These are phyloP conservation scores for Lentinula lateritia DNA, from an alignment of 768 basidiomycete genomes.

Conservation along the genomic window DNA sequence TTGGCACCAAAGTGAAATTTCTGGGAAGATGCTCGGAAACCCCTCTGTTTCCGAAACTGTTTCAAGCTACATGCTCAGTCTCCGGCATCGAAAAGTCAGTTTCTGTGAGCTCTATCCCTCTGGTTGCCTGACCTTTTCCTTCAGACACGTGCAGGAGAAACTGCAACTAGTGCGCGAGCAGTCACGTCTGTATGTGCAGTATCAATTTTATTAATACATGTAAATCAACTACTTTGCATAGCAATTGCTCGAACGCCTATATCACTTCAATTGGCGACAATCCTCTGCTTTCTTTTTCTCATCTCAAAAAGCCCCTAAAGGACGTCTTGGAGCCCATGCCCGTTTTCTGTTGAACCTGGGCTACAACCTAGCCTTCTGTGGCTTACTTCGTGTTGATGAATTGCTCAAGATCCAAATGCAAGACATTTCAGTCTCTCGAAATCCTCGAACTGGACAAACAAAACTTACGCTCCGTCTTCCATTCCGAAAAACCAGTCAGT, in stretches of 20 bases:
- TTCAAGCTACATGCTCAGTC: constrained; percentile 12
- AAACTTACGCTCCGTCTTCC: background rate
- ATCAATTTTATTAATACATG: too few relatives aligned
- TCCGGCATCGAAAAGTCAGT: constrained; percentile 8
- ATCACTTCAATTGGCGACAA: too few relatives aligned
- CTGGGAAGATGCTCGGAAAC: constrained; percentile 9
- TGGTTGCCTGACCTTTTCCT: background rate
- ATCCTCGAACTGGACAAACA: background rate
- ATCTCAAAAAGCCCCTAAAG: too few relatives aligned
- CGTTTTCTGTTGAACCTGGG: too few relatives aligned
- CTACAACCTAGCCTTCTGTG: too few relatives aligned
- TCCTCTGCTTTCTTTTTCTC: too few relatives aligned
- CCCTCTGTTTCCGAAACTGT: constrained; percentile 15
- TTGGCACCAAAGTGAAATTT: constrained; percentile 12
- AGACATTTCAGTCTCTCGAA: constrained; percentile 11
- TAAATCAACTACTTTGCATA: too few relatives aligned
- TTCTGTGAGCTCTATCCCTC: background rate
- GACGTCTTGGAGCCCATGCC: too few relatives aligned
- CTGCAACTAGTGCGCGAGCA: constrained; percentile 11
- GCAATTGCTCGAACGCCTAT: too few relatives aligned
- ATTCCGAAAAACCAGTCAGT: too few relatives aligned
- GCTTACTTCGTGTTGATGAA: constrained; percentile 14
- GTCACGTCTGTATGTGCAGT: constrained; percentile 12
- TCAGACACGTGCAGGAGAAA: constrained; percentile 14
- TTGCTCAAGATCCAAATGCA: constrained; percentile 11